phyloP scores from a whole-genome alignment of 495 filamentous ascomycete species.

The Aspergillus olivimuriae region DNA sequence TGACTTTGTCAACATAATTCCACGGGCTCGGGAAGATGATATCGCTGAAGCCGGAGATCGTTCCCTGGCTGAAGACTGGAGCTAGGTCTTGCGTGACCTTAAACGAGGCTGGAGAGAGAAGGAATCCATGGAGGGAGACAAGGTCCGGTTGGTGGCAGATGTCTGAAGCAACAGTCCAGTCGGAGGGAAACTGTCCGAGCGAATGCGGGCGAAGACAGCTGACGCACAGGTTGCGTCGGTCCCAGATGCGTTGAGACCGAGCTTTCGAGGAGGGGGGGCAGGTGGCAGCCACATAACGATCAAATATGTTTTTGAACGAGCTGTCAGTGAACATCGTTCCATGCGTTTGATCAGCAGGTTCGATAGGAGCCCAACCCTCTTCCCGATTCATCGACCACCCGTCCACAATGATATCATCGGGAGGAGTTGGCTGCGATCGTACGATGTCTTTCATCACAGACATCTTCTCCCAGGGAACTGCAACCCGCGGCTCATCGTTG shows the following conservation, averaged over 20 bases:
- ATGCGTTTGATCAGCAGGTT: constrained; percentile 35
- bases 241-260: constrained; percentile 40
- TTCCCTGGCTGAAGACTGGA: constrained; percentile 70
- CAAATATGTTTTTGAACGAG: constrained; percentile 37
- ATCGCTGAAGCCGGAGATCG: constrained; percentile 50
- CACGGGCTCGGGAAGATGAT: constrained; percentile 42
- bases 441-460: constrained; percentile 32
- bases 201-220: constrained; percentile 62
- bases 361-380: constrained; percentile 35
- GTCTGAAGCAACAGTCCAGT: constrained; percentile 59
- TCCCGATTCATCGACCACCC: constrained; percentile 33
- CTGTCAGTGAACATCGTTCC: constrained; percentile 45
- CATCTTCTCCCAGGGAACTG: constrained; percentile 60
- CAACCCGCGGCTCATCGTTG: constrained; percentile 68
- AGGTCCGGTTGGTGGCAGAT: constrained; percentile 80
- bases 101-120: constrained; percentile 57
- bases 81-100: constrained; percentile 56
- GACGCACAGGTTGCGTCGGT: constrained; percentile 50
- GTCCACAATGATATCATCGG: constrained; percentile 15
- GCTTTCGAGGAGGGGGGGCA: constrained; percentile 55
- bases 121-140: constrained; percentile 63
- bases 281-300: constrained; percentile 40
- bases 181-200: constrained; percentile 54
- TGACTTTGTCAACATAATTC: constrained; percentile 46
- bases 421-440: constrained; percentile 15